Evolutionary conservation across 768 basidiomycete genomes (phyloP), one percentile per base, ranked within the genome.

Genomic region (Auricularia cornea): DNA sequence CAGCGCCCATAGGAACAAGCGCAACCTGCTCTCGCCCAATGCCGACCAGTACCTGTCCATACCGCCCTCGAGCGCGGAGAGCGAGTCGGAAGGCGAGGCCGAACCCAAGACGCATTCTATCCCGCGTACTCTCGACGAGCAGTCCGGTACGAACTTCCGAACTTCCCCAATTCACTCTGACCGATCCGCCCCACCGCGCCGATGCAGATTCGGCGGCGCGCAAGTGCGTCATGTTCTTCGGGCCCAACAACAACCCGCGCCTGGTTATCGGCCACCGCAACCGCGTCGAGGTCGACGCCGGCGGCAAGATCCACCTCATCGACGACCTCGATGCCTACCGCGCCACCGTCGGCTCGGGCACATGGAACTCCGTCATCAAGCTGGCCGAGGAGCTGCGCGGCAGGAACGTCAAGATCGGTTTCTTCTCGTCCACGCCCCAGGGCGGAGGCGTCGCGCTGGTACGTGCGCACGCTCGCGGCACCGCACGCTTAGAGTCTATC

Each of bases 361-460:
- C 91, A 2, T 95, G 91, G 92, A 87, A 86, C 66, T 82, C 90
- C 0, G 90, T 95, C 64, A 80, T 77, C 72, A 89, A 89, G 69
- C 86, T 94, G 56, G 89, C 90, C 3, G 85, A 89, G 59, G 92
- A 94, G 70, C 81, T 97, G 51, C 86, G 87, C 63, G 86, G 89
- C 73, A 92, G 89, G 76, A 89, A 94, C 66, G 78, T 92, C 72
- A 92, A 90, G 75, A 90, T 96, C 66, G 89, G 88, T 28, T 96
- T 96, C 83, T 96, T 96, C 77, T 93, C 90, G 31, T 94, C 92
- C 11, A 98, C 95, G 5, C 94, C 94, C 12, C 93, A 96, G 78
- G 94, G 94, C 80, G 87, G 94, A 71, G 94, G 95, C 72, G 95
- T 98, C 65, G 95, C 95, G 51, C 84, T 98, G 59, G 90, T 91